phyloP scores from a whole-genome alignment of 441 rosid genomes.

The Theobroma grandiflorum region DNA sequence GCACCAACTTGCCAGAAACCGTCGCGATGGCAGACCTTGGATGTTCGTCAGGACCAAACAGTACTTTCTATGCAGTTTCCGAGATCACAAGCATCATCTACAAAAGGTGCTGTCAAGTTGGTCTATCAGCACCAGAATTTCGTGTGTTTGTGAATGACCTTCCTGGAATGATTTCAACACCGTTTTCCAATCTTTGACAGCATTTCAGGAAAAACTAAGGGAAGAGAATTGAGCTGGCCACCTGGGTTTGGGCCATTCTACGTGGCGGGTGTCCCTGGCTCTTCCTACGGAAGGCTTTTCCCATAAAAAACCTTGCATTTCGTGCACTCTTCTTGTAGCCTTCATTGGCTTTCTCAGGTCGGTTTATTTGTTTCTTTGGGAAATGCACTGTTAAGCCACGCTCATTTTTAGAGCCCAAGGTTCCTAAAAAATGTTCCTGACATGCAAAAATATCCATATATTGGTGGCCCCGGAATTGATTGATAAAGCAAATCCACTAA shows the following conservation, averaged over 20 bases:
- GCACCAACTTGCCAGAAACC: slow-evolving; percentile 21
- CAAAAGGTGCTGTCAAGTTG: slow-evolving; percentile 24
- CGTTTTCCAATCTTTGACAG: slow-evolving; percentile 45
- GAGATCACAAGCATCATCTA: slow-evolving; percentile 30
- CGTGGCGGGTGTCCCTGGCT: slow-evolving; percentile 49
- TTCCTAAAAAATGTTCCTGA: neutral
- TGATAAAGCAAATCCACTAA: slow-evolving; percentile 18
- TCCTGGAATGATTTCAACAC: slow-evolving; percentile 48
- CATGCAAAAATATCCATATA: slow-evolving; percentile 4
- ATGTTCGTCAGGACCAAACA: slow-evolving; percentile 56
- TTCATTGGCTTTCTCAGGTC: slow-evolving; percentile 68
- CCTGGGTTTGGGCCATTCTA: slow-evolving; percentile 37
- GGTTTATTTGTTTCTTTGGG: neutral
- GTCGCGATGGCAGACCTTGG: slow-evolving; percentile 49
- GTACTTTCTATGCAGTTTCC: slow-evolving; percentile 31
- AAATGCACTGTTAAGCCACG: neutral
- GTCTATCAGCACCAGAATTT: slow-evolving; percentile 36
- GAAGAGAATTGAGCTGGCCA: slow-evolving; percentile 34
- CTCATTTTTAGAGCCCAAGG: neutral
- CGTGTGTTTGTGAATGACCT: slow-evolving; percentile 40
- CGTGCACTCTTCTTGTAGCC: slow-evolving; percentile 49
- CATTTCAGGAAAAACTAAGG: slow-evolving; percentile 39
- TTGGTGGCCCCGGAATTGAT: slow-evolving; percentile 51
- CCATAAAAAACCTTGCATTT: slow-evolving; percentile 39
- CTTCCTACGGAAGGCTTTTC: slow-evolving; percentile 34